Conservation (phyloP, 352 stramenopile genomes). For the Pythium volutum region DNA sequence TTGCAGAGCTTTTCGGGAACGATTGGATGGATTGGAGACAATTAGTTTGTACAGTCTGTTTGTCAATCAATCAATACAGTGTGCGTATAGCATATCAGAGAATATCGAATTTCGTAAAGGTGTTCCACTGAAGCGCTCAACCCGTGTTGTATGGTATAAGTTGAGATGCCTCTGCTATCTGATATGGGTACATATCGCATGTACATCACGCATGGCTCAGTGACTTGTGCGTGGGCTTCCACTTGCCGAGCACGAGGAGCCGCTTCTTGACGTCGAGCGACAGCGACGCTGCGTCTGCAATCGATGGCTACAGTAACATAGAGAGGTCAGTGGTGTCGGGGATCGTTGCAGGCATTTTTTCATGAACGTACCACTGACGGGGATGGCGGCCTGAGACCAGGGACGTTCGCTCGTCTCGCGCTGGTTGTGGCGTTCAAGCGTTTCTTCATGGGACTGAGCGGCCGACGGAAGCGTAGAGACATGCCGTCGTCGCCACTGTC, state of each 20-base stretch:
- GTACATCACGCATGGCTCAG: constrained; percentile 9
- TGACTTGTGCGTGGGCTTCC: constrained; percentile 28
- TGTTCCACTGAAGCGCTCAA: neutral
- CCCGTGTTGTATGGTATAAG: constrained; percentile 9
- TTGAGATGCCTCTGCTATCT: constrained; percentile 3
- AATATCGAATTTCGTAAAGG: neutral
- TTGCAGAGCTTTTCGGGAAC: constrained; percentile 23
- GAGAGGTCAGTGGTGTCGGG: neutral
- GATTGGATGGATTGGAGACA: constrained; percentile 17
- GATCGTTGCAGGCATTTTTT: neutral
- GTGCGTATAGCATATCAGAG: neutral
- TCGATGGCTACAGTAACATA: constrained; percentile 13
- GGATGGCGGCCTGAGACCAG: neutral
- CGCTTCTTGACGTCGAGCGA: constrained; percentile 62
- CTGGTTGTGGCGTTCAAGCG: constrained; percentile 34
- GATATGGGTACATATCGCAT: constrained; percentile 22
- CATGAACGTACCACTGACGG: constrained; percentile 3
- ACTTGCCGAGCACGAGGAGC: constrained; percentile 48
- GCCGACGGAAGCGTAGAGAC: constrained; percentile 13
- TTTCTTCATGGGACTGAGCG: constrained; percentile 60
- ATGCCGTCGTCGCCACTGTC: constrained; percentile 22
- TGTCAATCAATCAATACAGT: too few species aligned
- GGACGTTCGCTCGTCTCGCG: neutral
- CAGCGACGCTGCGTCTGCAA: constrained; percentile 47
- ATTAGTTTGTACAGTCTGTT: constrained; percentile 4